These are phyloP conservation scores for Microbotryum violaceum DNA, from an alignment of 1,284 basidiomycete species.

Conservation along the genomic window DNA sequence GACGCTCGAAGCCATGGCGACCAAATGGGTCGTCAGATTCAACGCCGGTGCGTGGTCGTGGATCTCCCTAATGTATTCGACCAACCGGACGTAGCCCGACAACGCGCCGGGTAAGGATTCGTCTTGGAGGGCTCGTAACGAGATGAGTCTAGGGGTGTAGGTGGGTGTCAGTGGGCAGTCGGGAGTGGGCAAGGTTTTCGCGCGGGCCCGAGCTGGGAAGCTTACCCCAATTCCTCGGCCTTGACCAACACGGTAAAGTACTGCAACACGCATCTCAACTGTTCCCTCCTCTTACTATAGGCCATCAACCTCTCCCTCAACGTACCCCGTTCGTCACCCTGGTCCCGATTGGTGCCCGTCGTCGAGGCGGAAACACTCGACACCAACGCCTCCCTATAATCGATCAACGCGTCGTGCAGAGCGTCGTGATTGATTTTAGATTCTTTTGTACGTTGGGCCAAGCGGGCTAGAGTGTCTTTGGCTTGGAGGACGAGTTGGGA, in stretches of 20 bases:
- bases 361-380: neutral
- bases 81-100: slow-evolving; percentile 28
- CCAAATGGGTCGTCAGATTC: slow-evolving; percentile 23
- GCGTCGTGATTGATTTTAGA: slow-evolving; percentile 1
- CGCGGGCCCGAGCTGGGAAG: slow-evolving; percentile 2
- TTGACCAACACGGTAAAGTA: slow-evolving; percentile 68
- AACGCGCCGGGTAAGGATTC: slow-evolving; percentile 40
- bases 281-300: slow-evolving; percentile 61
- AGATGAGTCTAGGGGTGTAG: slow-evolving; percentile 31
- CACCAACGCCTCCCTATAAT: slow-evolving; percentile 6
- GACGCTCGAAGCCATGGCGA: slow-evolving; percentile 27
- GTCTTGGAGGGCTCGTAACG: slow-evolving; percentile 38
- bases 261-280: slow-evolving; percentile 62
- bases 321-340: slow-evolving; percentile 42
- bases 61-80: slow-evolving; percentile 22
- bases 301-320: slow-evolving; percentile 72
- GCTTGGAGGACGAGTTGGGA: neutral
- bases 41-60: slow-evolving; percentile 11
- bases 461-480: neutral
- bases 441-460: neutral
- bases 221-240: slow-evolving; percentile 64
- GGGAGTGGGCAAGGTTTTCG: neutral
- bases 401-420: slow-evolving; percentile 10
- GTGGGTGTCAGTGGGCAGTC: neutral
- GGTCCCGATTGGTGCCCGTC: neutral